These are phyloP conservation scores for Anacardium occidentale DNA, from an alignment of 345 rosid species.

Conservation along the genomic window DNA sequence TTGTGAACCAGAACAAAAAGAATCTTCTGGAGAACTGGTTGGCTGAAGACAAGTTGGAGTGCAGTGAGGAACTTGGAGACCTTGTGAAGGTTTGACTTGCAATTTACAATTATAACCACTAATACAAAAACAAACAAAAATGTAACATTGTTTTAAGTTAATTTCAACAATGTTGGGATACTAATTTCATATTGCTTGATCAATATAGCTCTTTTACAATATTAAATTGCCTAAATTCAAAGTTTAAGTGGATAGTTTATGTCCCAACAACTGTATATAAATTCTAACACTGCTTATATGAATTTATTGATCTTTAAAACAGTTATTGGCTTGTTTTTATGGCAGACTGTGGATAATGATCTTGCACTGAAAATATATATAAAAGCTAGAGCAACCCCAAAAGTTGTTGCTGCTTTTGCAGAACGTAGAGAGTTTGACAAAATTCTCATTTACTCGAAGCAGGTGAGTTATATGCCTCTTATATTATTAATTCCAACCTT, in stretches of 20 bases:
- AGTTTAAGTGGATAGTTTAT: no score
- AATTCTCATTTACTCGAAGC: conserved; percentile 88
- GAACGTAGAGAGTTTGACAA: conserved; percentile 97
- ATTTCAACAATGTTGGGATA: no score
- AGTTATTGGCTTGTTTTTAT: conserved; percentile 21
- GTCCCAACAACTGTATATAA: no score
- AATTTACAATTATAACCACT: neutral
- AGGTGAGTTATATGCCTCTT: conserved; percentile 42
- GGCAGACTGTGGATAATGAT: conserved; percentile 97
- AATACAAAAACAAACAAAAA: no score
- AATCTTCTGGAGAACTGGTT: conserved; percentile 97
- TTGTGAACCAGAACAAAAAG: conserved; percentile 96
- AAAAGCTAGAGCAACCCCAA: conserved; percentile 95
- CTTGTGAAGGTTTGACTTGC: conserved; percentile 82
- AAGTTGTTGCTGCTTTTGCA: conserved; percentile 99
- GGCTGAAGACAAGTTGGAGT: conserved; percentile 97
- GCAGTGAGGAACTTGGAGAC: conserved; percentile 98
- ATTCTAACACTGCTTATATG: no score
- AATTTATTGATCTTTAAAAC: conserved; percentile 5
- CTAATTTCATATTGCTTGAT: no score
- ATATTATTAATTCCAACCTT: conserved; percentile 4
- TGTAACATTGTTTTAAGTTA: no score
- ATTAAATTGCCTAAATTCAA: no score
- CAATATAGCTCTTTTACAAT: no score
- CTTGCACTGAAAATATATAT: conserved; percentile 94